Evolutionary conservation across 495 filamentous ascomycete species (phyloP), one percentile per base, ranked within the genome.

Genomic region (Chlorociboria aeruginascens): DNA sequence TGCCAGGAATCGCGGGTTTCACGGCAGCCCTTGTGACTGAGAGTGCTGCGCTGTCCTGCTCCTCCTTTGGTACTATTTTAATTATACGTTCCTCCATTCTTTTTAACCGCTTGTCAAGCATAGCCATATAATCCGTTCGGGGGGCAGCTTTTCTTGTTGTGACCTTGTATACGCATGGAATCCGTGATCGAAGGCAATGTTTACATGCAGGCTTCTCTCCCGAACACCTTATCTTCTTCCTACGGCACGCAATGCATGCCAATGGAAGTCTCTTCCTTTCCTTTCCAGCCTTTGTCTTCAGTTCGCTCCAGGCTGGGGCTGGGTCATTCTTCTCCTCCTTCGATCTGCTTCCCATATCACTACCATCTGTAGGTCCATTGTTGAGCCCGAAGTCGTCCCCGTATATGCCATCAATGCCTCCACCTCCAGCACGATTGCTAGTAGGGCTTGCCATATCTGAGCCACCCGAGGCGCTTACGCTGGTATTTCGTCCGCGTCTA

Each of bases 151-250:
- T 97, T 51, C 92, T 72, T 8, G 89, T 88, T 0, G 90, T 95
- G 39, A 94, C 86, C 59, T 97, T 97, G 73, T 98, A 98, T n/a
- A 97, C 88, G 62, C 92, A 98, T 6, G 92, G 90, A 56, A 94
- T 94, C 35, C 92, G 78, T 46, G 88, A 95, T 43, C 89, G 76
- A 48, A 93, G 76, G 63, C 92, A 98, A 69, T 98, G 92, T 61
- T 93, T 95, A 69, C 92, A 98, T 1, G 89, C 86, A 10, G 92
- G 92, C 64, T 95, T 96, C 68, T 97, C 92, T 43, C 92, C 92
- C 16, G 90, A 96, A 62, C 92, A 98, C 41, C 90, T 84, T 51
- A 98, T 96, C 69, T 98, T 98, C 69, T 98, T 98, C 58, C 90
- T 73, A 37, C 92, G 77, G 60, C 92, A 98, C 8, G 89, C 90